A percentile compares a stretch with the other conserved stretches of the same genome.
phyloP scores from a whole-genome alignment of 768 basidiomycete species.

The Russula lepida region DNA sequence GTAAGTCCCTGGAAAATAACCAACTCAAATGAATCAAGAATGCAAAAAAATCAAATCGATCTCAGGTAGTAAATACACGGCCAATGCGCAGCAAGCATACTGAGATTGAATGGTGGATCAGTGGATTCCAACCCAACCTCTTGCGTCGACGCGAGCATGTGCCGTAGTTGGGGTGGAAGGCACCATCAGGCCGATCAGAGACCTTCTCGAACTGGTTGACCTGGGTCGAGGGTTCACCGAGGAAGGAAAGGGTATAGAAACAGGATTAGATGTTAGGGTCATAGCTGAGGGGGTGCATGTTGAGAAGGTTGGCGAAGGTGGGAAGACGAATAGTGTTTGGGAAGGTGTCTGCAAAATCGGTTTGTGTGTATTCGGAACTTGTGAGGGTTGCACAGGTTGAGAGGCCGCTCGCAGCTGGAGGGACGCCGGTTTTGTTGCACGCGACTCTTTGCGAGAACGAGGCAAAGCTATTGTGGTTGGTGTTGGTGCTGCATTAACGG shows the following conservation, averaged over 20 bases:
- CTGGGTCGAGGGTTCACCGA: slow-evolving; percentile 60
- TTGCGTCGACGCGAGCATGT: slow-evolving; percentile 74
- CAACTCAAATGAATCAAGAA: background rate
- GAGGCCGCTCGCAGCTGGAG: slow-evolving; percentile 37
- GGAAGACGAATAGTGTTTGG: slow-evolving; percentile 82
- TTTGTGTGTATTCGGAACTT: slow-evolving; percentile 23
- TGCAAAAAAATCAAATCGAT: background rate
- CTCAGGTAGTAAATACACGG: background rate
- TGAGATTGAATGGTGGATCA: slow-evolving; percentile 17
- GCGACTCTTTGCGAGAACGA: slow-evolving; percentile 46
- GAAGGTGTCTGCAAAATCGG: slow-evolving; percentile 45
- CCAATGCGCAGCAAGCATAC: background rate
- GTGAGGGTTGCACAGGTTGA: slow-evolving; percentile 20
- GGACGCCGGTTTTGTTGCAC: slow-evolving; percentile 48
- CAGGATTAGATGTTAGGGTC: slow-evolving; percentile 63
- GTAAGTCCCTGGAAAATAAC: slow-evolving; percentile 17
- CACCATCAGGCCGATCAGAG: slow-evolving; percentile 63
- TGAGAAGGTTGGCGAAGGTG: slow-evolving; percentile 57
- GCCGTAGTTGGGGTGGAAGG: slow-evolving; percentile 72
- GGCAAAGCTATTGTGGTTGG: slow-evolving; percentile 21
- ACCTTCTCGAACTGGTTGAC: slow-evolving; percentile 56
- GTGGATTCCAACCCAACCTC: slow-evolving; percentile 64
- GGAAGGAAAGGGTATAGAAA: slow-evolving; percentile 46
- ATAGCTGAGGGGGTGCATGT: slow-evolving; percentile 70
- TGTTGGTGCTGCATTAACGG: slow-evolving; percentile 44